These are phyloP conservation scores for Acanthamoeba divionensis DNA, from an alignment of 208 protist species.

Conservation along the genomic window DNA sequence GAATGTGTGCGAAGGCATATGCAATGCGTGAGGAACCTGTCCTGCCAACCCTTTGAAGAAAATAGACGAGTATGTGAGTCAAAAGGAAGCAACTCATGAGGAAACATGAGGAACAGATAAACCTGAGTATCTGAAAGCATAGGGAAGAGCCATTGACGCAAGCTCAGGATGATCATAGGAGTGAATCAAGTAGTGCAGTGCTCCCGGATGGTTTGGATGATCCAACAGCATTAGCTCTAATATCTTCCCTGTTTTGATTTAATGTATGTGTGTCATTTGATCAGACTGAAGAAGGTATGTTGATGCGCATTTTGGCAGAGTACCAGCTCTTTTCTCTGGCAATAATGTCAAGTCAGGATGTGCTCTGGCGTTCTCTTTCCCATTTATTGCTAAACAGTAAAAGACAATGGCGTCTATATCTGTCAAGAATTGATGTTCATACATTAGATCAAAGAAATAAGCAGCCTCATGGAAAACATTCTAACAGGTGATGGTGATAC, in stretches of 20 bases:
- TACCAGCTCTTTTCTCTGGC: neutral
- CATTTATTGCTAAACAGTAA: neutral
- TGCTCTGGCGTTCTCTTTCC: neutral
- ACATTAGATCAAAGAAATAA: neutral
- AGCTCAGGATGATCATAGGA: slow-evolving; percentile 23
- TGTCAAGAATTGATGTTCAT: neutral
- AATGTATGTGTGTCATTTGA: neutral
- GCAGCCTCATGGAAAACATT: neutral
- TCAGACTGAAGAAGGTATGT: too few relatives aligned
- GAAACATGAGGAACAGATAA: neutral
- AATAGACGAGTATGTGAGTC: neutral
- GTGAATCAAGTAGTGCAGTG: slow-evolving; percentile 30
- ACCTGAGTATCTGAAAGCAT: neutral
- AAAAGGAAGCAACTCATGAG: neutral
- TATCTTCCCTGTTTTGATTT: neutral
- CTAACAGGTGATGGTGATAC: neutral
- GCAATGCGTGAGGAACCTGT: neutral
- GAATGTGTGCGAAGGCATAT: slow-evolving; percentile 40
- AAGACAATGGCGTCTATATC: slow-evolving; percentile 14
- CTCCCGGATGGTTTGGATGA: neutral
- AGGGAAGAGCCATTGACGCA: neutral
- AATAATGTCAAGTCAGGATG: neutral
- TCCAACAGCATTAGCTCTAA: slow-evolving; percentile 9
- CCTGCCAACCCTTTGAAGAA: neutral
- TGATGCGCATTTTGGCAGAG: neutral